phyloP scores from a whole-genome alignment of 2,329 filamentous ascomycete genomes.

The Neopestalotiopsis rosae region DNA sequence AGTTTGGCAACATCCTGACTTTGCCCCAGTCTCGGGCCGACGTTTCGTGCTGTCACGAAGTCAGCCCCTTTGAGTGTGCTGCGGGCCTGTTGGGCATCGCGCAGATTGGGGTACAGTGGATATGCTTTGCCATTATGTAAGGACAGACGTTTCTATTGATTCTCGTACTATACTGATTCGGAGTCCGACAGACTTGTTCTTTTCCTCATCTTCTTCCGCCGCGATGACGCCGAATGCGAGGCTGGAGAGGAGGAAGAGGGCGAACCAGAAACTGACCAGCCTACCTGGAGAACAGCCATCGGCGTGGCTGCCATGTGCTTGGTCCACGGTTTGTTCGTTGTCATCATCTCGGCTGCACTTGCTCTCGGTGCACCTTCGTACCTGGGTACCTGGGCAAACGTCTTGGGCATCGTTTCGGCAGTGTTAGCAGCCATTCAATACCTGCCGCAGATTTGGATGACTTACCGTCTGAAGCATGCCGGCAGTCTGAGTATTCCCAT shows the following conservation, averaged over 20 bases:
- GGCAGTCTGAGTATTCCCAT: slow-evolving; percentile 94
- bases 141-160: slow-evolving; percentile 35
- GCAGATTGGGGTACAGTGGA: slow-evolving; percentile 91
- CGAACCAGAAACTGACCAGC: slow-evolving; percentile 50
- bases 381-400: slow-evolving; percentile 81
- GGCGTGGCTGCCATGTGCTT: slow-evolving; percentile 75
- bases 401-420: slow-evolving; percentile 80
- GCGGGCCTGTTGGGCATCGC: slow-evolving; percentile 87
- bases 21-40: slow-evolving; percentile 83
- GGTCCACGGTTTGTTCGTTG: slow-evolving; percentile 73
- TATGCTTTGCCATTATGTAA: slow-evolving; percentile 90
- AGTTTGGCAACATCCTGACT: slow-evolving; percentile 90
- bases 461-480: slow-evolving; percentile 82
- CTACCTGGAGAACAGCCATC: slow-evolving; percentile 80
- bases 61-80: slow-evolving; percentile 82
- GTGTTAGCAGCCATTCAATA: slow-evolving; percentile 87
- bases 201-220: slow-evolving; percentile 94
- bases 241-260: slow-evolving; percentile 53
- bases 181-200: slow-evolving; percentile 74
- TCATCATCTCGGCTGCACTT: slow-evolving; percentile 73
- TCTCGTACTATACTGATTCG: slow-evolving; percentile 21
- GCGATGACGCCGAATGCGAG: slow-evolving; percentile 57
- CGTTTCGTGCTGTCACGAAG: slow-evolving; percentile 82
- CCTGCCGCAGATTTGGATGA: slow-evolving; percentile 93
- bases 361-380: slow-evolving; percentile 65